Conservation (phyloP, 768 basidiomycete genomes). For the Naematelia encephala region DNA sequence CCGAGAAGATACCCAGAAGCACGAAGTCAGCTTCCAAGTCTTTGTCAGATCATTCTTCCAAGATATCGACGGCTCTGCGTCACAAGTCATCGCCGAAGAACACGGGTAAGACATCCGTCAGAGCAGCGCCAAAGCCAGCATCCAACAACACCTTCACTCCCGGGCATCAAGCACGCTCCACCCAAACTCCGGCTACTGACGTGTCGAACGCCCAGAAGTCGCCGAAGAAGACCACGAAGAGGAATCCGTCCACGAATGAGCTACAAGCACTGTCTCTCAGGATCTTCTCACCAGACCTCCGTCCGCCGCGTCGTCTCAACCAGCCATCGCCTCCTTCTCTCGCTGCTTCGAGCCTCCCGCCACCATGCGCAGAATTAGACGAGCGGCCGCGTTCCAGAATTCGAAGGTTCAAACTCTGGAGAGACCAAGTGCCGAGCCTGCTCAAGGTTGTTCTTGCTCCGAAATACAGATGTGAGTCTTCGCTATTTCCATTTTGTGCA, state of each 20-base stretch:
- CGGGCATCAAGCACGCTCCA: neutral
- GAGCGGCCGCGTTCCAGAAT: constrained; percentile 14
- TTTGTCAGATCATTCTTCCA: neutral
- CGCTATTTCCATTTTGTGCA: neutral
- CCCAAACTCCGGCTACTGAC: neutral
- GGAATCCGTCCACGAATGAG: neutral
- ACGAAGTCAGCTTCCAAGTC: neutral
- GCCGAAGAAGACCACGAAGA: neutral
- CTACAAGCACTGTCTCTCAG: neutral
- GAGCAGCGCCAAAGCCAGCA: too few relatives aligned
- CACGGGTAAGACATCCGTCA: too few relatives aligned
- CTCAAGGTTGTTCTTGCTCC: constrained; percentile 20
- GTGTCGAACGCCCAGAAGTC: neutral
- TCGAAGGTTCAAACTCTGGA: constrained; percentile 27
- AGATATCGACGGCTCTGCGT: neutral
- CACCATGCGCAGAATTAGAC: constrained; percentile 17
- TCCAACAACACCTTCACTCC: too few relatives aligned
- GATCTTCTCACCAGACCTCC: constrained; percentile 9
- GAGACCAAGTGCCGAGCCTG: constrained; percentile 14
- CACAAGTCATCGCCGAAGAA: neutral
- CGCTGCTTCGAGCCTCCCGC: constrained; percentile 9
- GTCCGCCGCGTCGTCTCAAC: neutral
- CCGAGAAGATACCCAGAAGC: too few relatives aligned
- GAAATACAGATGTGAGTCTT: constrained; percentile 16
- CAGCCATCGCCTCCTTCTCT: constrained; percentile 16